Percentiles rank a stretch among this genome's conserved stretches.
Conservation (phyloP, 2,329 filamentous ascomycete genomes). For the Piedraia hortae region DNA sequence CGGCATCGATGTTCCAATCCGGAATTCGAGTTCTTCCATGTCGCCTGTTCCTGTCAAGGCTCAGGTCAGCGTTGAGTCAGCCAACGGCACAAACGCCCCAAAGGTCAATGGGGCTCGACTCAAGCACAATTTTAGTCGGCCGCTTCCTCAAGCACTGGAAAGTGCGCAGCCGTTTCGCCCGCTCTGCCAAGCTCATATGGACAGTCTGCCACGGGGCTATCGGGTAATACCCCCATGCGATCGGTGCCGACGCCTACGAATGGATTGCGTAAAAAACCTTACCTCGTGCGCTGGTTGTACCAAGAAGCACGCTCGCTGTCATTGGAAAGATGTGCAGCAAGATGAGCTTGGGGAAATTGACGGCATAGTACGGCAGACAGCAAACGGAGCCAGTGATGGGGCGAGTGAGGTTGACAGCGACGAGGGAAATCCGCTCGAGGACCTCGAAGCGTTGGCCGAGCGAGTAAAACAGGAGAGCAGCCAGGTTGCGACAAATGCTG, state of each 20-base stretch:
- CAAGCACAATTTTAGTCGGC: constrained; percentile 14
- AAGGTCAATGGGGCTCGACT: constrained; percentile 3
- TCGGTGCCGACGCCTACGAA: constrained; percentile 49
- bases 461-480: constrained; percentile 11
- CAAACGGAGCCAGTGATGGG: constrained; percentile 4
- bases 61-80: constrained; percentile 5
- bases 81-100: constrained; percentile 1
- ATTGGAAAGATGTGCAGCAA: constrained; percentile 55
- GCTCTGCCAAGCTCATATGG: constrained; percentile 31
- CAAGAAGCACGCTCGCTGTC: constrained; percentile 70
- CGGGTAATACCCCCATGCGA: constrained; percentile 61
- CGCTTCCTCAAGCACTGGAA: constrained; percentile 12
- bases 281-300: constrained; percentile 72
- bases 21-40: constrained; percentile 7
- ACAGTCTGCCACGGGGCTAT: constrained; percentile 45
- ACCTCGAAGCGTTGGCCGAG: constrained; percentile 11
- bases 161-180: constrained; percentile 13
- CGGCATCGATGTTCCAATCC: constrained; percentile 1
- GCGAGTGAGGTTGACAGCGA: constrained; percentile 10
- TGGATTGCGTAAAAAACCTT: constrained; percentile 61
- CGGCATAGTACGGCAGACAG: constrained; percentile 5
- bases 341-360: constrained; percentile 26
- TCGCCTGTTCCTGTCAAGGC: constrained; percentile 8
- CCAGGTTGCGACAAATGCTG: no score
- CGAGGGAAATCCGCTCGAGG: constrained; percentile 12